phyloP scores from a whole-genome alignment of 2,329 filamentous ascomycete species.

The Fonsecaea erecta region DNA sequence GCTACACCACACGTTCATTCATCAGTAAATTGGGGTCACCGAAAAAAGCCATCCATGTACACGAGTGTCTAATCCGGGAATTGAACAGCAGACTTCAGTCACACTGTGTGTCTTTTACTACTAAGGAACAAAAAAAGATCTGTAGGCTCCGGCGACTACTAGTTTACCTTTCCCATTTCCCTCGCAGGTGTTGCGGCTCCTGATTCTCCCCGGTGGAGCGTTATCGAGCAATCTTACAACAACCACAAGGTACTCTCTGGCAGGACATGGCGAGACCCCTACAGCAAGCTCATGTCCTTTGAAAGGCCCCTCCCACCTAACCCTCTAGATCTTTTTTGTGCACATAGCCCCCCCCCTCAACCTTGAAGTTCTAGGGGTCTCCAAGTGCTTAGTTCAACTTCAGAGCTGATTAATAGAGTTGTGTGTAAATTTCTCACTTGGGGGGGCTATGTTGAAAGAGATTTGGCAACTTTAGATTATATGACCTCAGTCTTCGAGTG shows the following conservation, averaged over 20 bases:
- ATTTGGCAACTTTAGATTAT: neutral
- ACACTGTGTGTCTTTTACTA: neutral
- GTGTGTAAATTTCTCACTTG: neutral
- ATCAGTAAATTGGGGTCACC: neutral
- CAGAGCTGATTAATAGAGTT: neutral
- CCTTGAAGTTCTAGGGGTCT: neutral
- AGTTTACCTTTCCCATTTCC: slow-evolving; percentile 1
- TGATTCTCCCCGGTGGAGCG: neutral
- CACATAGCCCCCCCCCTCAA: neutral
- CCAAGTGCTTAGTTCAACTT: neutral
- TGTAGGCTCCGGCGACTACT: neutral
- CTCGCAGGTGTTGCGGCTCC: neutral
- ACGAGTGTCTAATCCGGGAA: neutral
- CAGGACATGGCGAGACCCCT: neutral
- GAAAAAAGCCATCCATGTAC: neutral
- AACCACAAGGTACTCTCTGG: neutral
- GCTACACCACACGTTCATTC: neutral
- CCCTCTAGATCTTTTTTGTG: neutral
- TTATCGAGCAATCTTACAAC: slow-evolving; percentile 6
- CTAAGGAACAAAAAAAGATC: neutral
- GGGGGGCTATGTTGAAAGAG: neutral
- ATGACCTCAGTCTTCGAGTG: neutral
- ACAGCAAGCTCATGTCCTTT: neutral
- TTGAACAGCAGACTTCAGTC: neutral
- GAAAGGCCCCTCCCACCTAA: slow-evolving; percentile 2